These are phyloP conservation scores for Lentinus polychrous DNA, from an alignment of 1,284 basidiomycete species.

Conservation along the genomic window DNA sequence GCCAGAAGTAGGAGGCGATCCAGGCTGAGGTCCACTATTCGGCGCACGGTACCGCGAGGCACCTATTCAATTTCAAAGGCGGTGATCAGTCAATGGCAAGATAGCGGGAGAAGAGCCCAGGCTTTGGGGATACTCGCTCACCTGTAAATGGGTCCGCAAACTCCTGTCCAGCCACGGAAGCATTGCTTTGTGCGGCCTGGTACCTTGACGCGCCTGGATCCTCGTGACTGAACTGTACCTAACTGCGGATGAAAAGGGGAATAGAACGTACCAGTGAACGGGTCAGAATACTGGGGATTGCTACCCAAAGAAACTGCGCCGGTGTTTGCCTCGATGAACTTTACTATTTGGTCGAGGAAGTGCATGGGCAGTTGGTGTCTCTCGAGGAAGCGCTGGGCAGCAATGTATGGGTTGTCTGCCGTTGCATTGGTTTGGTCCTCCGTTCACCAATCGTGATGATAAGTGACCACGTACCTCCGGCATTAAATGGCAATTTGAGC, in stretches of 20 bases:
- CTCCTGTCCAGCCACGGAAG: constrained; percentile 21
- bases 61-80: constrained; percentile 25
- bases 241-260: neutral
- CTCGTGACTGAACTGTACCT: constrained; percentile 4
- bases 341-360: constrained; percentile 88
- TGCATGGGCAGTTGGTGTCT: constrained; percentile 77
- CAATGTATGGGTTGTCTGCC: constrained; percentile 86
- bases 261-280: constrained; percentile 70
- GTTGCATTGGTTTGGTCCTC: neutral
- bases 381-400: constrained; percentile 86
- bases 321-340: constrained; percentile 93
- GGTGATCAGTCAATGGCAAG: constrained; percentile 23
- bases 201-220: constrained; percentile 54
- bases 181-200: constrained; percentile 31
- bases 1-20: constrained; percentile 13
- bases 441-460: neutral
- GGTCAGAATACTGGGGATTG: constrained; percentile 69
- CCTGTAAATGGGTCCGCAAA: constrained; percentile 32
- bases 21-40: constrained; percentile 11
- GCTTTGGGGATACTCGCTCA: constrained; percentile 9
- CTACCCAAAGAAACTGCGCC: constrained; percentile 65
- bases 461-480: constrained; percentile 49
- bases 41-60: constrained; percentile 29
- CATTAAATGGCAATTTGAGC: constrained; percentile 93
- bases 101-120: constrained; percentile 1